phyloP scores from a whole-genome alignment of 305 asterid species.

The Solanum hybrid region DNA sequence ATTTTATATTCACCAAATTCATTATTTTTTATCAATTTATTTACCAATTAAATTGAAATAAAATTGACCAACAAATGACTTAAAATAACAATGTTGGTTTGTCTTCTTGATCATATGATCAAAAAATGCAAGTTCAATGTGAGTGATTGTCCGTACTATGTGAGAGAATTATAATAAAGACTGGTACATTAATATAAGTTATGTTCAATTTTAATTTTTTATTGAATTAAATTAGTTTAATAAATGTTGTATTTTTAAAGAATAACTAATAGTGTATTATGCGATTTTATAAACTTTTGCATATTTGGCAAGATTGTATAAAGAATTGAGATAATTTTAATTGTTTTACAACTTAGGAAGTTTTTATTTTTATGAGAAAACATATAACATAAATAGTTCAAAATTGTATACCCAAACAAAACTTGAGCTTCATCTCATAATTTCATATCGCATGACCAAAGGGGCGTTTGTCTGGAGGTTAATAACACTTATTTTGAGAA shows the following conservation, averaged over 20 bases:
- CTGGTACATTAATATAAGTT: neutral
- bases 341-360: no score
- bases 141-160: neutral
- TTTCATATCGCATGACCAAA: neutral
- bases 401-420: no score
- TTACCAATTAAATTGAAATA: no score
- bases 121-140: no score
- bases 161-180: neutral
- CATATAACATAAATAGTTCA: neutral
- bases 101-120: neutral
- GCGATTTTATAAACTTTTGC: neutral
- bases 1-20: neutral
- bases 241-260: no score
- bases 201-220: no score
- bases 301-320: neutral
- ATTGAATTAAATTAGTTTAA: no score
- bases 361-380: no score
- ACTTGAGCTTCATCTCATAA: neutral
- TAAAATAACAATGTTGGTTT: no score
- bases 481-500: no score
- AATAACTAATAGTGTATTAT: neutral
- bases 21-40: no score
- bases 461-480: neutral
- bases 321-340: no score
- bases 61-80: neutral